Conservation (phyloP, 1,284 basidiomycete genomes). For the Puccinia polysora region DNA sequence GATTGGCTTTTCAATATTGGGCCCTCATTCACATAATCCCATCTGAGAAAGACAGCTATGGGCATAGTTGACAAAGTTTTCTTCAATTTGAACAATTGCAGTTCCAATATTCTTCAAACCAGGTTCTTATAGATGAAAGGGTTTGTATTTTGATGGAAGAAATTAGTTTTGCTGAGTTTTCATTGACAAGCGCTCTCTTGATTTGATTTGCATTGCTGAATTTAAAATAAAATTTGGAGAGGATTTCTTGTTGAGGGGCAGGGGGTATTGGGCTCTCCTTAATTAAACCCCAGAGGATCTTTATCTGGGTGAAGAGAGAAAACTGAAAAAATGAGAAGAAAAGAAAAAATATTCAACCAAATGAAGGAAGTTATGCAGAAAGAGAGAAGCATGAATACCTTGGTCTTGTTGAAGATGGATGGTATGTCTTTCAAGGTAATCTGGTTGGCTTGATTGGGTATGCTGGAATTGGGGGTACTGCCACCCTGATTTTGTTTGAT, state of each 20-base stretch:
- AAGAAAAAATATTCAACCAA: too few species aligned
- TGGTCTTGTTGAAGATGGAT: too few species aligned
- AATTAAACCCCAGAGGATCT: not conserved
- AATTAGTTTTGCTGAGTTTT: not conserved
- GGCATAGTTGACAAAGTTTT: not conserved
- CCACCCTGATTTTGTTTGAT: too few species aligned
- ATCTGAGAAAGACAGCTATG: not conserved
- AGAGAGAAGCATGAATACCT: too few species aligned
- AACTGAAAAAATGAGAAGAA: not conserved
- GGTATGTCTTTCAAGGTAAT: too few species aligned
- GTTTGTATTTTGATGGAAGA: not conserved
- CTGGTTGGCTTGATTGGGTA: too few species aligned
- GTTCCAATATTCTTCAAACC: not conserved
- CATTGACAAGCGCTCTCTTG: not conserved
- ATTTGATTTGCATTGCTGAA: not conserved
- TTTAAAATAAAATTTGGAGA: not conserved
- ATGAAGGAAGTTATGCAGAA: too few species aligned
- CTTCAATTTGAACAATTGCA: not conserved
- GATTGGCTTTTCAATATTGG: not conserved
- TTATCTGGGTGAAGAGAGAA: not conserved
- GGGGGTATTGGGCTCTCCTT: not conserved
- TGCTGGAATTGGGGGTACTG: too few species aligned
- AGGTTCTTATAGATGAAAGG: not conserved
- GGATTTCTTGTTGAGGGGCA: not conserved
- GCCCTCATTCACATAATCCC: not conserved